A percentile compares a stretch with the other conserved stretches of the same genome.
Evolutionary conservation across 129 eudicot species (phyloP).

Genomic region (Flaveria bidentis): DNA sequence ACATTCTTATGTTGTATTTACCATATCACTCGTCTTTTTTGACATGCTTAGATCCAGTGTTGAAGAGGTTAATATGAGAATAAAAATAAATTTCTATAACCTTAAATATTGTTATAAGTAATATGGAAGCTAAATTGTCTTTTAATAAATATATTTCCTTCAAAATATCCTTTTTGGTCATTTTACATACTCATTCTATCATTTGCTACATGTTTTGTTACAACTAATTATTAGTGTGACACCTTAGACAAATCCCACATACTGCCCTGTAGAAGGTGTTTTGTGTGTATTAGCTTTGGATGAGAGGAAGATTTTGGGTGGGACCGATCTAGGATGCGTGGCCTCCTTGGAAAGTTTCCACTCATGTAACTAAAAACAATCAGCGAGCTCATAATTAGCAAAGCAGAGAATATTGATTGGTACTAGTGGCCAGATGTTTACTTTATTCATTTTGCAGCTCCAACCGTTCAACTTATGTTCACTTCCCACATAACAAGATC

Average conservation of each 20-base stretch:
- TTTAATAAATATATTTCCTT: background rate
- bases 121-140: background rate
- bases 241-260: background rate
- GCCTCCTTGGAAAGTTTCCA: background rate
- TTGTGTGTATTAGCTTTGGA: background rate
- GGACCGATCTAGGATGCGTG: background rate
- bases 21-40: background rate
- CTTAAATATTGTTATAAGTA: background rate
- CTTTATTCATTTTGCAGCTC: conserved; percentile 54
- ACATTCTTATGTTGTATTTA: conserved; percentile 19
- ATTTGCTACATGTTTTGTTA: background rate
- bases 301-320: background rate
- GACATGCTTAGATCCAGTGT: background rate
- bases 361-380: background rate
- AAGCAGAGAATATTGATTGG: background rate
- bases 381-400: background rate
- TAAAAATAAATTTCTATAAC: no score
- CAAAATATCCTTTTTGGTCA: background rate
- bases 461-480: conserved; percentile 77
- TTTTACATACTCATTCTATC: background rate
- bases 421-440: background rate
- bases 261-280: background rate
- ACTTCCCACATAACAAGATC: conserved; percentile 66
- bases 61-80: background rate
- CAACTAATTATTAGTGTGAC: background rate